Evolutionary conservation across 2,329 filamentous ascomycete species (phyloP), one percentile per base, ranked within the genome.

Genomic region (Colletotrichum abscissum): DNA sequence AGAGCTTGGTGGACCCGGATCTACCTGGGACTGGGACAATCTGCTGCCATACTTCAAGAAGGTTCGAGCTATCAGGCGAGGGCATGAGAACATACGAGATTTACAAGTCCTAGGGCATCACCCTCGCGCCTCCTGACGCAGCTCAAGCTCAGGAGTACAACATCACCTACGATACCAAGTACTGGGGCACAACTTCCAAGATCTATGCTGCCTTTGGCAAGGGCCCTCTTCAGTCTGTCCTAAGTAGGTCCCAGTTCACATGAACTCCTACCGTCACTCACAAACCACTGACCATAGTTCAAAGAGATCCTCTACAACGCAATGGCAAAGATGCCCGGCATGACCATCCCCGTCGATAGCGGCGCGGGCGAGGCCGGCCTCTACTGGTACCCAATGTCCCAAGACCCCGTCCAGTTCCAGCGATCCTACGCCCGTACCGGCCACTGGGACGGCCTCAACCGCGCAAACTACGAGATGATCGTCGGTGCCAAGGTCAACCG

Each of bases 41-140:
- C 46, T 88, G 11, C 77, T 84, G 0, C 85, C 84, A 0, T 88
- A 86, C 54, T 84, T 88, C 71, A 83, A 81, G 46, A 87, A 87
- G 77, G 84, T 81, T 35, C 1, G 56, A 59, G n/a, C 11, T 2
- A 35, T 11, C 30, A 7, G 42, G 1, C 42, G 8, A n/a, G 22
- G 19, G 1, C 6, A 5, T 9, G 9, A 3, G 1, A 1, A 1
- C 24, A 6, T 2, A 11, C 5, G 4, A 49, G 16, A 30, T n/a
- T 69, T 1, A 64, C 5, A 0, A 2, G 8, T 3, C 5, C 1
- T 19, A 76, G 76, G 75, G 73, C 5, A 69, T 77, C 54, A 77
- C 76, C 54, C 71, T 77, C 6, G 74, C 74, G 16, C 69, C 75
- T 0, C 77, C 76, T 2, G 74, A 74, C 28, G 57, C 58, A 5